phyloP scores from a whole-genome alignment of 352 stramenopile species.

The Phytophthora podocarpi region DNA sequence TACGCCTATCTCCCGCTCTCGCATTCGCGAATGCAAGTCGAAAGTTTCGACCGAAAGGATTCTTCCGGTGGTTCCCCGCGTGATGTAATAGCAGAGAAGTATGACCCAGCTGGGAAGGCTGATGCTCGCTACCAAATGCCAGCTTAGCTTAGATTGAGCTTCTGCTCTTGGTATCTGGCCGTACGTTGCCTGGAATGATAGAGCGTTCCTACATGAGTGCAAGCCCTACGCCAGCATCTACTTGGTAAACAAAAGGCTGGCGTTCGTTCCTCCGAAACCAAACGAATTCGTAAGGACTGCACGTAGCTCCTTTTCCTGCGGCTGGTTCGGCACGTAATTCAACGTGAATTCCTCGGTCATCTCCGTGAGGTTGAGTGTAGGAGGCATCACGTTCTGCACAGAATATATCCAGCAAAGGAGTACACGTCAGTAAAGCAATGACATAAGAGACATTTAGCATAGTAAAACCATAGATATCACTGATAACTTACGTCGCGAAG shows the following conservation, averaged over 20 bases:
- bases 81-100: conserved; percentile 14
- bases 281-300: conserved; percentile 96
- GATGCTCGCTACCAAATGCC: conserved; percentile 37
- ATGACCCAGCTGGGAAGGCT: conserved; percentile 31
- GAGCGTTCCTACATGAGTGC: not conserved
- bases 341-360: conserved; percentile 81
- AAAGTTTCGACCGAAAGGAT: conserved; percentile 13
- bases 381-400: conserved; percentile 88
- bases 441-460: not conserved
- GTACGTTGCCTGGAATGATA: not conserved
- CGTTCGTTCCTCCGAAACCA: conserved; percentile 98
- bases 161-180: too few species aligned
- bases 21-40: conserved; percentile 18
- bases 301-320: conserved; percentile 75
- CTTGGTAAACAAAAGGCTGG: conserved; percentile 80
- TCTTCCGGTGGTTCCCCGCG: not conserved
- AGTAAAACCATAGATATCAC: not conserved
- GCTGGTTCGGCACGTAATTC: conserved; percentile 78
- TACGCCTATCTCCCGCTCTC: conserved; percentile 34
- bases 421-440: not conserved
- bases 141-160: conserved; percentile 26
- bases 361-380: conserved; percentile 93
- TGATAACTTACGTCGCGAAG: conserved; percentile 77
- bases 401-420: not conserved
- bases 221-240: conserved; percentile 20